These are phyloP conservation scores for Schizophyllum amplum DNA, from an alignment of 1,284 basidiomycete genomes.

Conservation along the genomic window DNA sequence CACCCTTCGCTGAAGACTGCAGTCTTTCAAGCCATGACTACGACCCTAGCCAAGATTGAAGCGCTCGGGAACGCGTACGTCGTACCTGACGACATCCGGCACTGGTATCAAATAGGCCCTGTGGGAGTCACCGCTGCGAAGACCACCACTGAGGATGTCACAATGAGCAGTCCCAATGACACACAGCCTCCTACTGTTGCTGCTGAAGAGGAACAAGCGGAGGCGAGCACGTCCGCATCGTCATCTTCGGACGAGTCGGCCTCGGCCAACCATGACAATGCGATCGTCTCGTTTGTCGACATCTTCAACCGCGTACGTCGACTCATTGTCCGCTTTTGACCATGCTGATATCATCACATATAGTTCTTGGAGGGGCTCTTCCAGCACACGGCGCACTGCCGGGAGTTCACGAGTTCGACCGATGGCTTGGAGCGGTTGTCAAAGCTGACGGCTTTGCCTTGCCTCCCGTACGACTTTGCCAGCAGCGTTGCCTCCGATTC, in stretches of 20 bases:
- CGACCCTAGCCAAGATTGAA: conserved; percentile 67
- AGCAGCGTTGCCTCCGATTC: conserved; percentile 78
- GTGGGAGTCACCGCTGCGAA: conserved; percentile 21
- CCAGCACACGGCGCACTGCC: conserved; percentile 84
- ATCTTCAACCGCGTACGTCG: conserved; percentile 58
- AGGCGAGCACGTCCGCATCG: conserved; percentile 25
- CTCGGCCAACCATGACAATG: conserved; percentile 57
- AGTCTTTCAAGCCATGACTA: conserved; percentile 71
- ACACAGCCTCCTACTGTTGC: conserved; percentile 18
- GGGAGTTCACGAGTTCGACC: conserved; percentile 76
- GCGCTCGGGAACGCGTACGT: conserved; percentile 57
- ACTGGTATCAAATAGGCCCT: conserved; percentile 47
- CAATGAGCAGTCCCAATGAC: conserved; percentile 36
- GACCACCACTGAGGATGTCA: conserved; percentile 20
- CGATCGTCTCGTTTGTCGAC: conserved; percentile 70
- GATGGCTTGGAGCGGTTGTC: conserved; percentile 77
- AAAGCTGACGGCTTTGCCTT: conserved; percentile 75
- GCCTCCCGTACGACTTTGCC: conserved; percentile 85
- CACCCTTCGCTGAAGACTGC: conserved; percentile 82
- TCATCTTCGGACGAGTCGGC: too few relatives aligned
- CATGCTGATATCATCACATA: conserved; percentile 9
- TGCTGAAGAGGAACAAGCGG: conserved; percentile 23
- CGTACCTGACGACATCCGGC: conserved; percentile 48
- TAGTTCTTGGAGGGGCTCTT: conserved; percentile 93
- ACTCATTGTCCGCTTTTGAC: not conserved